Evolutionary conservation across 2,329 filamentous ascomycete species (phyloP), one percentile per base, ranked within the genome.

Genomic region (Colletotrichum sp.): DNA sequence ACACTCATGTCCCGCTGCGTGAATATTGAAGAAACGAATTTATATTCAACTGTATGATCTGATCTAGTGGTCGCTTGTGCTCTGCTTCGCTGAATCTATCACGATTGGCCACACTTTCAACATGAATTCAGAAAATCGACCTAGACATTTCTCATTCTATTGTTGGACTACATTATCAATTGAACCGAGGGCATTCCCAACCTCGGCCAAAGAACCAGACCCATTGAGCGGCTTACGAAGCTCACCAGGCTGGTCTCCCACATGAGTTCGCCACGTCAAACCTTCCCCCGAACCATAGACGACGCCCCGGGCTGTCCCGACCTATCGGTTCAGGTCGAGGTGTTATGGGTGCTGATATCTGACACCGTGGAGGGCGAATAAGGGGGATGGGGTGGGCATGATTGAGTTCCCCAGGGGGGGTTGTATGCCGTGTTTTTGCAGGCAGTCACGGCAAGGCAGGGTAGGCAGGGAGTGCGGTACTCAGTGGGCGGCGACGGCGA

Each of bases 1-100:
- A 75, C 72, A 36, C 30, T 32, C 19, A 72, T 36, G 72, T 75
- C 69, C 72, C 69, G 69, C 55, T 55, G 62, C 52, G 69, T 72
- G 25, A 72, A 75, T 63, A 75, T 64, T 63, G 59, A 66, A 29
- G 25, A 68, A 32, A 71, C n/a, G 27, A 55, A 39, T n/a, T 70
- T 59, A 44, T 8, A 65, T 27, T 44, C n/a, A 49, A 57, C 19
- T 55, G 1, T 19, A 30, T 22, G 11, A 49, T 19, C 19, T n/a
- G 1, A 6, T 2, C 2, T 49, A 19, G 5, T 44, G 9, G 6
- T n/a, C 19, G 39, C 19, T 2, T 11, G 39, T 44, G 1, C 4
- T 19, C 19, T n/a, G 5, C 39, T 3, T n/a, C 9, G 39, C 39
- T 49, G 19, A 19, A n/a, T 49, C 39, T 4, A 44, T 19, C 8